phyloP scores from a whole-genome alignment of 768 basidiomycete genomes.

The Russula earlei region DNA sequence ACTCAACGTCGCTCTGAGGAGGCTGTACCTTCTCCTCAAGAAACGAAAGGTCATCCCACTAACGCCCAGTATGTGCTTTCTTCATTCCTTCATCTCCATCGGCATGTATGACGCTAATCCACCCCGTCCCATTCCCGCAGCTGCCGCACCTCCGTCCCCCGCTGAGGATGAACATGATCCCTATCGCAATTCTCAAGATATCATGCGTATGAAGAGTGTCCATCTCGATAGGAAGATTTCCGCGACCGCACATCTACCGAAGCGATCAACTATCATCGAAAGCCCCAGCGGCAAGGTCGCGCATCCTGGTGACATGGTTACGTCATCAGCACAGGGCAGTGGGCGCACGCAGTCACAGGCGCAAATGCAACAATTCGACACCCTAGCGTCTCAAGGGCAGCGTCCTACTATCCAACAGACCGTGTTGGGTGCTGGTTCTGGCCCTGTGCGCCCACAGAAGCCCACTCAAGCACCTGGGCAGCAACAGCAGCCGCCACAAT shows the following conservation, averaged over 20 bases:
- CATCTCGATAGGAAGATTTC: constrained; percentile 94
- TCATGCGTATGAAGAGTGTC: constrained; percentile 90
- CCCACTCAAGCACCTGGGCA: constrained; percentile 23
- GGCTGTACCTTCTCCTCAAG: constrained; percentile 80
- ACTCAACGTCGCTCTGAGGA: constrained; percentile 86
- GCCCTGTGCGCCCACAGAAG: constrained; percentile 4
- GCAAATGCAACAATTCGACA: constrained; percentile 24
- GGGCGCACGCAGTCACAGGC: constrained; percentile 40
- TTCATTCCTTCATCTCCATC: constrained; percentile 10
- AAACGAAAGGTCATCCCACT: constrained; percentile 86
- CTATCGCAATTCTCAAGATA: constrained; percentile 81
- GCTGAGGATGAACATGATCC: constrained; percentile 49
- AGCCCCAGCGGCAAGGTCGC: constrained; percentile 85
- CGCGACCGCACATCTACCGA: constrained; percentile 84
- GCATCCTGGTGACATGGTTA: constrained; percentile 54
- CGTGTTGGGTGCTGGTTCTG: not conserved
- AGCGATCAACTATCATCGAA: constrained; percentile 92
- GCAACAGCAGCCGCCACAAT: constrained; percentile 11
- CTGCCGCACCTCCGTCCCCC: constrained; percentile 24
- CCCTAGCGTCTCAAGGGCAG: constrained; percentile 4
- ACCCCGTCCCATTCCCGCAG: constrained; percentile 23
- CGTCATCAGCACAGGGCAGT: constrained; percentile 21
- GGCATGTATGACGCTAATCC: constrained; percentile 14
- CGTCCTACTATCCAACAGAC: constrained; percentile 10
- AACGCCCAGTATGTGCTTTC: constrained; percentile 48